Evolutionary conservation across 371 early-diverging fungal genomes (phyloP).

Genomic region (Nematocida parisii): DNA sequence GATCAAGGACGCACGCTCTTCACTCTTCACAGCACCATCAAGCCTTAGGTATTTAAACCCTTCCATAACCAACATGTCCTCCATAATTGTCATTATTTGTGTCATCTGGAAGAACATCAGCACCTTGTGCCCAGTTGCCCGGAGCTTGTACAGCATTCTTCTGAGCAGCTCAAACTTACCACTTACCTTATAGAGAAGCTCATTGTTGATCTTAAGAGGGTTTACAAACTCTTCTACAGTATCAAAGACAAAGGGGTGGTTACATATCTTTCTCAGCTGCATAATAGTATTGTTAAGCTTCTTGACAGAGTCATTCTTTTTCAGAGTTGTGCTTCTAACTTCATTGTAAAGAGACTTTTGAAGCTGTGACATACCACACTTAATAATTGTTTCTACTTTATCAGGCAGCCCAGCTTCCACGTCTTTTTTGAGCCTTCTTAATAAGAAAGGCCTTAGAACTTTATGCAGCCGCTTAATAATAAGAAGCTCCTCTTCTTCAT

Average conservation of each 20-base stretch:
- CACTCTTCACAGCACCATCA: slow-evolving; percentile 25
- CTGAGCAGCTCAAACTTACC: slow-evolving; percentile 82
- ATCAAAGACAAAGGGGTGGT: slow-evolving; percentile 78
- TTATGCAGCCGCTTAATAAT: slow-evolving; percentile 82
- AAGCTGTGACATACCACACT: slow-evolving; percentile 78
- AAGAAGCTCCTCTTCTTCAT: slow-evolving; percentile 83
- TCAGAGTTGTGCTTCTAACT: slow-evolving; percentile 75
- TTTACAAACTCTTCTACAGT: slow-evolving; percentile 20
- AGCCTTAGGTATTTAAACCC: slow-evolving; percentile 75
- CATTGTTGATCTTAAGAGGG: slow-evolving; percentile 38
- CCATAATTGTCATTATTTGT: slow-evolving; percentile 88
- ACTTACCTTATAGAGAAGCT: slow-evolving; percentile 71
- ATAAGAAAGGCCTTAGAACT: slow-evolving; percentile 83
- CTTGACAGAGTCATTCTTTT: slow-evolving; percentile 77
- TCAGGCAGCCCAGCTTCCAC: slow-evolving; percentile 83
- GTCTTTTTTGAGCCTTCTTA: slow-evolving; percentile 85
- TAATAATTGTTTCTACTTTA: slow-evolving; percentile 84
- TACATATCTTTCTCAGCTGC: slow-evolving; percentile 87
- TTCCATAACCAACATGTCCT: slow-evolving; percentile 73
- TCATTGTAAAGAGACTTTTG: slow-evolving; percentile 77
- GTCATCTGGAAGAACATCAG: slow-evolving; percentile 89
- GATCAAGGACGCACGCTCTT: slow-evolving; percentile 66
- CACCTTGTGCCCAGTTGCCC: slow-evolving; percentile 77
- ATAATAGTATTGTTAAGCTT: slow-evolving; percentile 85
- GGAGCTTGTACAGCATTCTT: slow-evolving; percentile 79